Base-by-base conservation (phyloP, 2,329 filamentous ascomycete genomes). In the Stagonosporopsis tanaceti region DNA sequence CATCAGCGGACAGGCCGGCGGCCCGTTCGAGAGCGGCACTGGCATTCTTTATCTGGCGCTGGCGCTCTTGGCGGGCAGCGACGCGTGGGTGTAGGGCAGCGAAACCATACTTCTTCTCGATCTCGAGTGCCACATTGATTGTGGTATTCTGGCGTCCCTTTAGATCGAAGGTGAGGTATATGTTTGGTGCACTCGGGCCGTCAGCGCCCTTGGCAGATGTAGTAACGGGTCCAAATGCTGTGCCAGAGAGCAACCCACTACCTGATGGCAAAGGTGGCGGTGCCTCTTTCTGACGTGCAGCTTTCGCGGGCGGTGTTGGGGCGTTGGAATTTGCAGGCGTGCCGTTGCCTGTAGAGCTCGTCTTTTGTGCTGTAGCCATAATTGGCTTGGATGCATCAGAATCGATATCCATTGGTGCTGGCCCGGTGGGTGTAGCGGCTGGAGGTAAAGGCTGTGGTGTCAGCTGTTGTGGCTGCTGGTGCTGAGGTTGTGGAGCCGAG, bases 61-160 rank as follows among this genome's bases (percentile, higher is more conserved):
- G 89, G 53, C 92, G 89, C 68, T 96, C 92, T 62, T 91, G 89
- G 63, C 95, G 92, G 30, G 93, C 93, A 2, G 95, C 95, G 61
- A 96, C 84, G 7, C 93, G 90, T 28, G 95, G 95, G 73, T 98
- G 93, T 34, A 98, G 83, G 0, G 94, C 95, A 60, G 96, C 93
- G 83, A 94, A 97, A 24, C 95, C 95, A 74, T 97, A 98, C 61
- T 89, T 90, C 62, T 96, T 93, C 77, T 97, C 92, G 11, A 96
- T 95, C 77, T 98, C 84, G 41, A 92, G 91, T 70, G 94, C 93
- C 64, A 98, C 97, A 76, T 98, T 98, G 78, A 99, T 87, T 60
- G 96, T 94, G 65, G 94, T 92, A 75, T 97, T 97, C 34, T 87
- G 89, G 67, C 91, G 88, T 38, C 92, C 91, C 56, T 89, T 86